Percentiles rank a stretch among this genome's conserved stretches.
phyloP scores from a whole-genome alignment of 2,329 filamentous ascomycete genomes.

The Fusarium secorum region DNA sequence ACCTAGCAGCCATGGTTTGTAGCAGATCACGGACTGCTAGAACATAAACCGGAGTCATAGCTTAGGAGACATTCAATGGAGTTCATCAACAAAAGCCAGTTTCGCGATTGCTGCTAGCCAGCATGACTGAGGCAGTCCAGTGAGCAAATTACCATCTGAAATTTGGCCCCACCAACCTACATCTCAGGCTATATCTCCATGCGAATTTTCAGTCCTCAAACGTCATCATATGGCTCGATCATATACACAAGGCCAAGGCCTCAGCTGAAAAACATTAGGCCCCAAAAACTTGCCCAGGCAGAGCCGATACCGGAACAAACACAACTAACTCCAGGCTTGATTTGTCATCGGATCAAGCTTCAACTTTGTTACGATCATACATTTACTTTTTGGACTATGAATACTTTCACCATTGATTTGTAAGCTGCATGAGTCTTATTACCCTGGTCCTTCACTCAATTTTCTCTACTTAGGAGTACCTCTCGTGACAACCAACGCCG shows the following conservation, averaged over 20 bases:
- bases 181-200: not conserved
- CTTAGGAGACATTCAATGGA: not conserved
- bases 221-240: too few species aligned
- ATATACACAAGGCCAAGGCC: not conserved
- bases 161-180: rapidly evolving
- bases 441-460: rapidly evolving
- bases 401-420: rapidly evolving
- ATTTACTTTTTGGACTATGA: not conserved
- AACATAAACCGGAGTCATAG: not conserved
- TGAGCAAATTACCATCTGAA: not conserved
- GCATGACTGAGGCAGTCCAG: too few species aligned
- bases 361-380: not conserved
- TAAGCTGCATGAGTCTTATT: rapidly evolving
- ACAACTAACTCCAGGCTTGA: not conserved
- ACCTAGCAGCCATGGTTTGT: too few species aligned
- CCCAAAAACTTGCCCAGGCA: not conserved
- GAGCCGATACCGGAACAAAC: not conserved
- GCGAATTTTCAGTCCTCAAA: rapidly evolving
- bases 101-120: not conserved
- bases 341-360: not conserved
- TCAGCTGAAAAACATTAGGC: not conserved
- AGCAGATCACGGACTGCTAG: rapidly evolving
- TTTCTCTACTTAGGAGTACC: rapidly evolving
- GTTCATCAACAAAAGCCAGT: not conserved
- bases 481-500: not conserved